Percentiles rank a stretch among this genome's conserved stretches.
Conservation (phyloP, 2,329 filamentous ascomycete genomes). For the Periconia macrospinosa region DNA sequence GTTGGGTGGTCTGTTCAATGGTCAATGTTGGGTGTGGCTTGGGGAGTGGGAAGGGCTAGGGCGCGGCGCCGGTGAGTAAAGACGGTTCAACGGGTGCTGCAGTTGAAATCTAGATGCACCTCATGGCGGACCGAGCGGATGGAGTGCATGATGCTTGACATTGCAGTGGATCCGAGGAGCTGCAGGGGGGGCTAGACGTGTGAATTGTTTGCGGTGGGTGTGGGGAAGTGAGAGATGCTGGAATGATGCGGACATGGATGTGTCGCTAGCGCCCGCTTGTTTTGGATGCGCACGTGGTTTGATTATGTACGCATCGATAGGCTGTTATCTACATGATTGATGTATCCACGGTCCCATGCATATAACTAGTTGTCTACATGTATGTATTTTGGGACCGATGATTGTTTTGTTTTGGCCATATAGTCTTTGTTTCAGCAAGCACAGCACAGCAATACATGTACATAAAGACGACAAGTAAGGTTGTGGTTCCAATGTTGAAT, state of each 20-base stretch:
- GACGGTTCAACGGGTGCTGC: not conserved
- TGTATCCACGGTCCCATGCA: no score
- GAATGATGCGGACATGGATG: not conserved
- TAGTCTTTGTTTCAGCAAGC: no score
- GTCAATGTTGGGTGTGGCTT: no score
- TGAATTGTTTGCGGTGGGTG: not conserved
- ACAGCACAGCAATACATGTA: no score
- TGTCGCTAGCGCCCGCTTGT: not conserved
- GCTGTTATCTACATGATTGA: no score
- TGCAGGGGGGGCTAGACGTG: not conserved
- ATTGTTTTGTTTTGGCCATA: no score
- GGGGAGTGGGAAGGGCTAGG: no score
- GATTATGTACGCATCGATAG: no score
- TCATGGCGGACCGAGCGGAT: not conserved
- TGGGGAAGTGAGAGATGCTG: not conserved
- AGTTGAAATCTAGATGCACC: not conserved
- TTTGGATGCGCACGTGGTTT: not conserved
- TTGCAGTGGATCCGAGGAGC: not conserved
- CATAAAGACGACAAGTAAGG: no score
- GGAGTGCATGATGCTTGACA: not conserved
- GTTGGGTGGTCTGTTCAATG: not conserved
- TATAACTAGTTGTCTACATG: no score
- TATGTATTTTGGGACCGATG: no score
- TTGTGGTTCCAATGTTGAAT: not conserved
- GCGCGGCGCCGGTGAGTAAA: not conserved